Base-by-base conservation (phyloP, 2,329 filamentous ascomycete genomes). In the Rhytidhysteron rufulum region DNA sequence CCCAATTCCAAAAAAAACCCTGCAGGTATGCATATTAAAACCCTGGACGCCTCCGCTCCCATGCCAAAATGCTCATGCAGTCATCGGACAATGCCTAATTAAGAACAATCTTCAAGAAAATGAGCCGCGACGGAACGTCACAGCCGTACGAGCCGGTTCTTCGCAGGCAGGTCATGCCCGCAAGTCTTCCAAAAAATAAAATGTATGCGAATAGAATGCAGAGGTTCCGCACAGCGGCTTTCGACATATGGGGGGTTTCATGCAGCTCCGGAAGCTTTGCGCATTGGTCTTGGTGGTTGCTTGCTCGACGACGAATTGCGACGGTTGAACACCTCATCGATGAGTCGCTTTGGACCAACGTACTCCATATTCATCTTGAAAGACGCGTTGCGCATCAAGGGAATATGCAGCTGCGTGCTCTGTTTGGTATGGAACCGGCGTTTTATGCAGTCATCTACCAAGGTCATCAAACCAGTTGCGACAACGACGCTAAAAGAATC, bases 381-480 rank as follows among this genome's bases (percentile, higher is more conserved):
- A 7, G 73, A 71, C 20, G 69, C 61, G 45, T 62, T 71, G 47
- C 71, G 70, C 6, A 71, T 63, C 40, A 72, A 61, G 7, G 79
- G 77, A 17, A 79, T 69, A 22, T 71, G 69, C 54, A 80, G 62
- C 37, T 71, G 70, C 13, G 72, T 72, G 41, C 66, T 66, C 41
- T 71, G 70, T 52, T 75, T 77, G 31, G 72, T 69, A 53, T 79
- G 81, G 80, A 88, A 93, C 42, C 79, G 80, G 45, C 80, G 77
- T 66, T 87, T 86, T 72, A 97, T 95, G 69, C 83, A 88, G 68
- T 97, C 88, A 59, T 97, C 91, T 37, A 94, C 85, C 32, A 97
- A 79, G 6, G 86, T 81, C 53, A 95, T 82, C 51, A 97, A 78
- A 18, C 91, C 91, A n/a, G 89, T 93, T 34, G 89, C 81, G 47